Conservation (phyloP, 2,329 filamentous ascomycete species). For the Alternaria sp. region DNA sequence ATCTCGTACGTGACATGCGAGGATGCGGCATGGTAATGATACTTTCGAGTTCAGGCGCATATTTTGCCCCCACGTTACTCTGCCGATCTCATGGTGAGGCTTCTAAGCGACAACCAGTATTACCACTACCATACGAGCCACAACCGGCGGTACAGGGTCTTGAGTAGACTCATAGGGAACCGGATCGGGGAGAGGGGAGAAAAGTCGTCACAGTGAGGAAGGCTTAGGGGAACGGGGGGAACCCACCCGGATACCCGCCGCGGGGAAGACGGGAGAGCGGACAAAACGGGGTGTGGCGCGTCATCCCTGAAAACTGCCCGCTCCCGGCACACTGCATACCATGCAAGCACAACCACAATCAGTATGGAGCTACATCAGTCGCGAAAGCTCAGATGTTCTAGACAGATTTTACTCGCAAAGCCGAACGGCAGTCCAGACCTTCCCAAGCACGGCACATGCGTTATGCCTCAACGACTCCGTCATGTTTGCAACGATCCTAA, state of each 20-base stretch:
- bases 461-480: too few relatives aligned
- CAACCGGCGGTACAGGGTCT: neutral
- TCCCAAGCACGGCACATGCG: neutral
- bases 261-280: neutral
- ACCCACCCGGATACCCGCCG: neutral
- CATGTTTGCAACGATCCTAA: too few relatives aligned
- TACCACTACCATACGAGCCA: neutral
- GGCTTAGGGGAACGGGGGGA: neutral
- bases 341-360: conserved; percentile 2
- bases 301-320: neutral
- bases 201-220: too few relatives aligned
- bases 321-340: conserved; percentile 1
- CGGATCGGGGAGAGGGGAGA: too few relatives aligned
- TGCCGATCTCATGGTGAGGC: neutral
- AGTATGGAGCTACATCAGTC: neutral
- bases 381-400: neutral
- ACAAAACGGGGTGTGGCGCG: neutral
- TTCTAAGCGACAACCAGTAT: neutral
- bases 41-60: neutral
- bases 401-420: neutral
- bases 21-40: neutral
- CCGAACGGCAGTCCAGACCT: neutral
- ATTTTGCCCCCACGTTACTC: neutral
- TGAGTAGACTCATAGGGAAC: neutral
- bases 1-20: neutral